A percentile compares a stretch with the other conserved stretches of the same genome.
Conservation (phyloP, 495 filamentous ascomycete genomes). For the Sporormia fimetaria region DNA sequence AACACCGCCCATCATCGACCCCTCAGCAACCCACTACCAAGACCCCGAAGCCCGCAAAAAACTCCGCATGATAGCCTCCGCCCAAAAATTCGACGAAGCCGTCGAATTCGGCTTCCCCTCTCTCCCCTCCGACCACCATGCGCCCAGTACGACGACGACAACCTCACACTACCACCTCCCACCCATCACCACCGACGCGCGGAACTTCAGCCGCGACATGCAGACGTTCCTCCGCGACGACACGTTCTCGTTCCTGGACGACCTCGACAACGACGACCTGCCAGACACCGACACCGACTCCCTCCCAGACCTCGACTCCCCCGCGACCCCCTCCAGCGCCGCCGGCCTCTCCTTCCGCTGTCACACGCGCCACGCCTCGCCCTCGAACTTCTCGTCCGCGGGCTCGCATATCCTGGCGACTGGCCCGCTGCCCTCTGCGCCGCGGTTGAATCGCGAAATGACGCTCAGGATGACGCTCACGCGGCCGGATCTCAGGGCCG, state of each 20-base stretch:
- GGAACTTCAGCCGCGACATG: constrained; percentile 24
- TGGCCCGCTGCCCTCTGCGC: constrained; percentile 10
- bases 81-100: constrained; percentile 91
- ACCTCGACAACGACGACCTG: constrained; percentile 1
- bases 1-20: constrained; percentile 40
- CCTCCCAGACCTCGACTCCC: constrained; percentile 18
- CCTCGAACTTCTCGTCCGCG: constrained; percentile 37
- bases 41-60: constrained; percentile 84
- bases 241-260: constrained; percentile 27
- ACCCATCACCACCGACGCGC: constrained; percentile 19
- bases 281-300: constrained; percentile 13
- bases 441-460: constrained; percentile 64
- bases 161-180: constrained; percentile 10
- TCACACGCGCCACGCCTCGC: constrained; percentile 15
- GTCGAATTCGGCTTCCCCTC: constrained; percentile 88
- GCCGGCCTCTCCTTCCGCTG: constrained; percentile 14
- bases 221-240: constrained; percentile 28
- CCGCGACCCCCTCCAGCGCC: constrained; percentile 20
- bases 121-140: constrained; percentile 32
- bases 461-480: constrained; percentile 91
- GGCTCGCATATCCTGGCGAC: constrained; percentile 17
- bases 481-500: constrained; percentile 66
- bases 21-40: constrained; percentile 70
- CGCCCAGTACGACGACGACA: no score
- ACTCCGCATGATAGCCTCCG: constrained; percentile 78